Conservation (phyloP, 768 basidiomycete species). For the Leccinum boreale region DNA sequence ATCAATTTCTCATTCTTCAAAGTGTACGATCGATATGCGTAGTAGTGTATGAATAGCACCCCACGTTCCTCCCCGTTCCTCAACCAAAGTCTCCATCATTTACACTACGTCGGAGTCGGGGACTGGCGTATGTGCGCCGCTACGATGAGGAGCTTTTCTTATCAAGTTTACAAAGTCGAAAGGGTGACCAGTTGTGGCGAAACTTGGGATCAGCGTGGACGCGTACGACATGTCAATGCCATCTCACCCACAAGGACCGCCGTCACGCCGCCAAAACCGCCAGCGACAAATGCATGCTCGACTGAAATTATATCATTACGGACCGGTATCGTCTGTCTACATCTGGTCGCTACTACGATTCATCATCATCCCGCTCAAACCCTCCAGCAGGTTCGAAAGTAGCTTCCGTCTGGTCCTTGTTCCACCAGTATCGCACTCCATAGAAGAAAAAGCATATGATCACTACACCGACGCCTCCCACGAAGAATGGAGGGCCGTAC, state of each 20-base stretch:
- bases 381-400: conserved; percentile 91
- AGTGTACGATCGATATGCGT: too few relatives aligned
- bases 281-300: conserved; percentile 54
- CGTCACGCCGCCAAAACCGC: conserved; percentile 85
- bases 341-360: conserved; percentile 24
- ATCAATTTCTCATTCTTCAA: too few relatives aligned
- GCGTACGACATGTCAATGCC: not conserved
- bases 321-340: conserved; percentile 14
- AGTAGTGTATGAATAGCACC: too few relatives aligned
- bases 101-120: too few relatives aligned
- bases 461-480: conserved; percentile 55
- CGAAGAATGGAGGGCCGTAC: conserved; percentile 67
- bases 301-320: not conserved
- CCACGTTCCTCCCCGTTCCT: too few relatives aligned
- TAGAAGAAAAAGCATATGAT: conserved; percentile 70
- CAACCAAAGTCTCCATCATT: too few relatives aligned
- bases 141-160: too few relatives aligned
- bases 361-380: conserved; percentile 55
- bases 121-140: too few relatives aligned
- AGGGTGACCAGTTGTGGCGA: conserved; percentile 69
- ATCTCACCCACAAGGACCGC: conserved; percentile 82
- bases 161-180: conserved; percentile 62
- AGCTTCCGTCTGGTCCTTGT: conserved; percentile 71
- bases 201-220: conserved; percentile 5
- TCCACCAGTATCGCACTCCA: conserved; percentile 69